Evolutionary conservation across 2,329 filamentous ascomycete genomes (phyloP), one percentile per base, ranked within the genome.

Genomic region (Xylaria sp.): DNA sequence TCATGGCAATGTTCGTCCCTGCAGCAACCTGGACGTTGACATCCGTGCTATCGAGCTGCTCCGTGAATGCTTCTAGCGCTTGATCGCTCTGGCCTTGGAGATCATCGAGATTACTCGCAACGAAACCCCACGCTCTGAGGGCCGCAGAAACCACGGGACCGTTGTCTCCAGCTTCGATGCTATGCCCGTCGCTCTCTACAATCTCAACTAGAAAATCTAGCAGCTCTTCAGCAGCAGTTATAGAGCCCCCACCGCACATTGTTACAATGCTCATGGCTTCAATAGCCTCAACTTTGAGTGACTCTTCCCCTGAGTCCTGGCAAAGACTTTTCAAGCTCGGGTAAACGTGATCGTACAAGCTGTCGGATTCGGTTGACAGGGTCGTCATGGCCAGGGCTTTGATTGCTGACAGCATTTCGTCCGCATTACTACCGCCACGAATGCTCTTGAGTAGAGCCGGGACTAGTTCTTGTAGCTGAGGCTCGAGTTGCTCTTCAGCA

Each of bases 171-270:
- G 93, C 92, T 6, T 89, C 88, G 49, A 95, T 85, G 2, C 85
- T 88, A 46, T 91, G 85, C 2, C 94, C 94, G 73, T 97, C 93
- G 7, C 90, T 93, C 68, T 93, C 90, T 20, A 94, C 83, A 59
- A 97, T 93, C 67, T 94, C 92, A 11, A 95, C 81, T 33, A 95
- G 82, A 71, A 91, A 93, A 2, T 90, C 88, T 84, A 97, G 91
- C 56, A 92, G 83, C 40, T 94, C 90, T 48, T 91, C 83, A 0
- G 90, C 88, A 23, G 89, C 90, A 38, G 90, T 88, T 36, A 88
- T 85, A 5, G 88, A 87, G 0, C 91, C 92, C 1, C 93, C 93
- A 17, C 91, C 92, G 73, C 93, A 95, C 73, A 93, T 88, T 1
- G 91, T 88, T 28, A 89, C 88, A n/a, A 92, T 86, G 42, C 89